Base-by-base conservation (phyloP, 2,329 filamentous ascomycete species). In the Emmonsia crescens region DNA sequence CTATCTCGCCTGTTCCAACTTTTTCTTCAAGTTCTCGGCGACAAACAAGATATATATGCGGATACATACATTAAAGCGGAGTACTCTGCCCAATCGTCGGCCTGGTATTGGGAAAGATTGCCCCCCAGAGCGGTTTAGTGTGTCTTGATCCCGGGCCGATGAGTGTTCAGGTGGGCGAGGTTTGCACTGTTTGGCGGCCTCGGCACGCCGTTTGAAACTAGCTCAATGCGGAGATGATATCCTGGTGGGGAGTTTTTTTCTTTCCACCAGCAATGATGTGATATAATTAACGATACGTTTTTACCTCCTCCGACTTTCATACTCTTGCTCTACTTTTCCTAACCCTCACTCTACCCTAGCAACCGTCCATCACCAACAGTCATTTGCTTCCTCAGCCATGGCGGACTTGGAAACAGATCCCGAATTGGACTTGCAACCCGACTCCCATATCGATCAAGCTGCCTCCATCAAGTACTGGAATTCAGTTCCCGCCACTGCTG, bases 401-500 rank as follows among this genome's bases (percentile, higher is more conserved):
- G 38, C 14, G 21, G 55, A 57, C 6, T 19, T 36, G 42, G 42
- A 63, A 51, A 51, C 29, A 19, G 27, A 44, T 27, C 46, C 60
- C 48, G 27, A 58, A 19, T 19, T 31, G 48, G 48, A 51, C 12
- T 31, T 51, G 24, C 48, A 51, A 21, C 64, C 69, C 46, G 72
- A 74, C 64, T 66, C 68, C 24, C 68, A 64, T n/a, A 76, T 77
- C 63, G 66, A 75, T 49, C 69, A 71, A 59, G 67, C 72, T 19
- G 70, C 69, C 31, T 72, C 75, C 14, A 67, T 77, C 44, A 66
- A 65, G 33, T 78, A 78, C 66, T 78, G 76, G 76, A 70, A 68
- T 27, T 66, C 65, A 14, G 70, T 73, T 60, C 67, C 72, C 9
- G 64, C 73, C 19, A 72, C 82, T 63, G 80, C 83, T 65, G 82